Evolutionary conservation across 768 basidiomycete genomes (phyloP).

Genomic region (Rhodotorula toruloides): DNA sequence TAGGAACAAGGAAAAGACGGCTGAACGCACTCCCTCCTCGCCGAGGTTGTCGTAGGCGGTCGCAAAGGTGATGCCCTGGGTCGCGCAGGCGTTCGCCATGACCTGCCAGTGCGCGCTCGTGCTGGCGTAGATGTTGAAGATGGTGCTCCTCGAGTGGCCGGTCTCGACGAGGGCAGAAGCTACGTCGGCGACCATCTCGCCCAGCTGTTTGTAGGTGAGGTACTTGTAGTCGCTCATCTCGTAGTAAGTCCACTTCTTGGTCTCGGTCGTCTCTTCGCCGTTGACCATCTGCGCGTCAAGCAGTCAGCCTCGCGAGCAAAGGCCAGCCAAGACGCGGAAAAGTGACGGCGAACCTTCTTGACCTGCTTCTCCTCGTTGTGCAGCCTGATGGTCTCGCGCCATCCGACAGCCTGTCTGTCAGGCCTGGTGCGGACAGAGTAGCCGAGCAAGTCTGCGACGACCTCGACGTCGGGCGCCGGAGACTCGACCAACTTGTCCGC

Average conservation of each 20-base stretch:
- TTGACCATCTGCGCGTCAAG: slow-evolving; percentile 51
- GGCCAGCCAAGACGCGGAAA: background rate
- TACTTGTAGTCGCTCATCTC: slow-evolving; percentile 84
- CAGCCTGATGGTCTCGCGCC: slow-evolving; percentile 63
- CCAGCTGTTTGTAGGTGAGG: slow-evolving; percentile 65
- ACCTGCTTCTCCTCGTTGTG: slow-evolving; percentile 86
- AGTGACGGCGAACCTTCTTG: slow-evolving; percentile 52
- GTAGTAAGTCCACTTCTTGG: slow-evolving; percentile 94
- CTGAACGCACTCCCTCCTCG: slow-evolving; percentile 48
- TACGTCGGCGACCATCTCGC: slow-evolving; percentile 60
- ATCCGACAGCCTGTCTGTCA: slow-evolving; percentile 66
- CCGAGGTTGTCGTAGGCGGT: slow-evolving; percentile 97
- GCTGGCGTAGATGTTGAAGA: slow-evolving; percentile 84
- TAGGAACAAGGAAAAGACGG: too few species aligned
- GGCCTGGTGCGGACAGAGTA: background rate
- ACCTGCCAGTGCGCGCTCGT: slow-evolving; percentile 80
- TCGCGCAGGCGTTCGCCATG: slow-evolving; percentile 66
- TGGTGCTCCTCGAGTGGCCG: slow-evolving; percentile 61
- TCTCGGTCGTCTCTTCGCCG: slow-evolving; percentile 77
- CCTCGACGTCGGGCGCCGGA: slow-evolving; percentile 6
- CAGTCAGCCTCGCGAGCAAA: background rate
- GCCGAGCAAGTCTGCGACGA: slow-evolving; percentile 25
- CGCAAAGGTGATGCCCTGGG: slow-evolving; percentile 73
- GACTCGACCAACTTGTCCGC: background rate
- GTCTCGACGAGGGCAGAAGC: slow-evolving; percentile 56